Conservation (phyloP, 495 filamentous ascomycete genomes). For the Penicillium robsamsonii region DNA sequence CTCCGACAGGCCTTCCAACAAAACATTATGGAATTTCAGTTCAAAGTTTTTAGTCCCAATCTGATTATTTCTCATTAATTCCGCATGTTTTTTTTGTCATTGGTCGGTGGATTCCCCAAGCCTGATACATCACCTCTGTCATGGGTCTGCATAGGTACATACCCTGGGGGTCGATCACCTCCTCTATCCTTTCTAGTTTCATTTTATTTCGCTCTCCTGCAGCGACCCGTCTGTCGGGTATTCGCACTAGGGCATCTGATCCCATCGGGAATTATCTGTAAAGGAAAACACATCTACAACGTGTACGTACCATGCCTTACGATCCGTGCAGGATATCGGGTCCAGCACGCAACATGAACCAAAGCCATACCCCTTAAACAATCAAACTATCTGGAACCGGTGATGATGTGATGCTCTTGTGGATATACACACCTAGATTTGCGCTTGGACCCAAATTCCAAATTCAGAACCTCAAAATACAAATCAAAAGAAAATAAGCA, state of each 20-base stretch:
- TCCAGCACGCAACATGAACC: conserved; percentile 37
- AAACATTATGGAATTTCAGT: conserved; percentile 18
- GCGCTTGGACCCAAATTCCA: conserved; percentile 12
- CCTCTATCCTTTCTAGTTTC: conserved; percentile 38
- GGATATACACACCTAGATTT: conserved; percentile 14
- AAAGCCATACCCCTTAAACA: conserved; percentile 35
- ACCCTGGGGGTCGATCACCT: conserved; percentile 37
- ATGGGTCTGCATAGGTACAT: conserved; percentile 38
- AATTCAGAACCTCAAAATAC: conserved; percentile 7
- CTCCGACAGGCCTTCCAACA: conserved; percentile 28
- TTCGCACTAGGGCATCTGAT: conserved; percentile 41
- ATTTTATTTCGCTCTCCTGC: conserved; percentile 45
- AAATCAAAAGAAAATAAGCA: conserved; percentile 14
- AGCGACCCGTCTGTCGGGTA: conserved; percentile 40
- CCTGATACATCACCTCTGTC: conserved; percentile 38
- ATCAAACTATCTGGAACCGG: conserved; percentile 28
- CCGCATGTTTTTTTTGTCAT: conserved; percentile 21
- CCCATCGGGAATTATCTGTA: conserved; percentile 29
- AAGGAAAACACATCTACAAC: conserved; percentile 29
- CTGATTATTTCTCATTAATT: conserved; percentile 11
- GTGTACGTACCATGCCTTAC: conserved; percentile 16
- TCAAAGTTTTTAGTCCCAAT: conserved; percentile 19
- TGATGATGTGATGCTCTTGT: conserved; percentile 29
- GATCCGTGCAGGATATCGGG: conserved; percentile 32
- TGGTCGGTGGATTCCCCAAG: conserved; percentile 34